Evolutionary conservation across 768 basidiomycete species (phyloP).

Genomic region (Podaxis sp.): DNA sequence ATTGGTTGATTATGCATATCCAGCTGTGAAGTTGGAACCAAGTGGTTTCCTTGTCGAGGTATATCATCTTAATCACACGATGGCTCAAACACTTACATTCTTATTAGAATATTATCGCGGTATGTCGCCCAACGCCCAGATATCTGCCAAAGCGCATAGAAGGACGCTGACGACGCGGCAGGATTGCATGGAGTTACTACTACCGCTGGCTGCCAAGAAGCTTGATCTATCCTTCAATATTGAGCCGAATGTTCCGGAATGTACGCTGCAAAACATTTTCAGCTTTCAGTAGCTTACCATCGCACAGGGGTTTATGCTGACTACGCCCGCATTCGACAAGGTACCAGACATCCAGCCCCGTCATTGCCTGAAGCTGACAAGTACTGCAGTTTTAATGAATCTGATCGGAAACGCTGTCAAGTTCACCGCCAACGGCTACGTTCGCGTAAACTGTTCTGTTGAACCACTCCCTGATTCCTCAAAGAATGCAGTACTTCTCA

Average conservation of each 20-base stretch:
- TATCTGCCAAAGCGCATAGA: not conserved
- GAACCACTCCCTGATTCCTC: slow-evolving; percentile 34
- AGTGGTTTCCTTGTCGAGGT: slow-evolving; percentile 67
- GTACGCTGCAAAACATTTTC: slow-evolving; percentile 30
- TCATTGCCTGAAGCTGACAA: not conserved
- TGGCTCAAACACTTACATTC: not conserved
- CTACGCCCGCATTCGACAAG: slow-evolving; percentile 72
- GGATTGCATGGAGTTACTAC: slow-evolving; percentile 77
- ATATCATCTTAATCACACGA: slow-evolving; percentile 10
- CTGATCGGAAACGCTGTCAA: slow-evolving; percentile 77
- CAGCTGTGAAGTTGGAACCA: slow-evolving; percentile 69
- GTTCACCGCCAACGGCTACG: slow-evolving; percentile 63
- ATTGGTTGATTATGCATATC: not conserved
- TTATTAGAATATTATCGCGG: slow-evolving; percentile 61
- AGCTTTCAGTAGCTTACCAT: not conserved
- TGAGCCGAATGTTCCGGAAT: slow-evolving; percentile 61
- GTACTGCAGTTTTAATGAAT: slow-evolving; percentile 63
- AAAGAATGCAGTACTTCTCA: slow-evolving; percentile 48
- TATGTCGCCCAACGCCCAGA: slow-evolving; percentile 25
- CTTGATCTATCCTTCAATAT: slow-evolving; percentile 74
- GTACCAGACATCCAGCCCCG: slow-evolving; percentile 26
- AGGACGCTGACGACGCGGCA: slow-evolving; percentile 22
- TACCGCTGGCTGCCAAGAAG: slow-evolving; percentile 75
- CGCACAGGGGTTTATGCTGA: slow-evolving; percentile 65
- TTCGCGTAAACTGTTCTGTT: slow-evolving; percentile 60